Base-by-base conservation (phyloP, 2,329 filamentous ascomycete genomes). In the Exophiala lecanii-corni region DNA sequence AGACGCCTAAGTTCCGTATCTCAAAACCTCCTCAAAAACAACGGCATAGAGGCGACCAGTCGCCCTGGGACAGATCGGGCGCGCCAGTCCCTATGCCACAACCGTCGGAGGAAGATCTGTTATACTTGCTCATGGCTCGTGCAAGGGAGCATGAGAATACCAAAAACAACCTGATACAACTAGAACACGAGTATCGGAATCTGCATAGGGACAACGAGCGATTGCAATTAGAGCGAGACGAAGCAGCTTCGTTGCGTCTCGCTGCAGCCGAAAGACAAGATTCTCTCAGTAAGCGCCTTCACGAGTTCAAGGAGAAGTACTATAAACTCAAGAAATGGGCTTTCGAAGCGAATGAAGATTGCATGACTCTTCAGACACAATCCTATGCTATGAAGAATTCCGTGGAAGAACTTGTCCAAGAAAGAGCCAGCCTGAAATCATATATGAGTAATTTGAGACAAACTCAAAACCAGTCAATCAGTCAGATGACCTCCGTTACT, bases 271-370 rank as follows among this genome's bases (percentile, higher is more conserved):
- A 26, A 12, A 35, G 34, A 33, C 43, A 45, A 15, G 33, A 47
- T 5, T 40, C 39, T 9, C 19, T 43, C 2, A 19, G 6, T 10
- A 13, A 45, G 15, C 28, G 13, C 12, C 30, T 53, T 12, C 32
- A 33, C 9, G 25, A 10, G 2, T 50, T 52, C 40, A 48, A 45
- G 31, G 40, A 50, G 12, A 52, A 47, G 20, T 54, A 54, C 30
- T 36, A 39, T 31, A 54, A 54, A 23, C 32, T 54, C 25, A 54
- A 54, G 34, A 43, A 50, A 23, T 51, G 49, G 49, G 51, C 51
- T 28, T n/a, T 51, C 16, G 51, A 51, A 32, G 39, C 47, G 1
- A 46, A 51, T 20, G 37, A 49, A 34, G 51, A 54, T 20, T 54
- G 44, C 21, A 36, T 45, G 16, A n/a, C n/a, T n/a, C 28, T 54